These are phyloP conservation scores for Blastocystis hominis DNA, from an alignment of 352 stramenopile genomes.

Conservation along the genomic window DNA sequence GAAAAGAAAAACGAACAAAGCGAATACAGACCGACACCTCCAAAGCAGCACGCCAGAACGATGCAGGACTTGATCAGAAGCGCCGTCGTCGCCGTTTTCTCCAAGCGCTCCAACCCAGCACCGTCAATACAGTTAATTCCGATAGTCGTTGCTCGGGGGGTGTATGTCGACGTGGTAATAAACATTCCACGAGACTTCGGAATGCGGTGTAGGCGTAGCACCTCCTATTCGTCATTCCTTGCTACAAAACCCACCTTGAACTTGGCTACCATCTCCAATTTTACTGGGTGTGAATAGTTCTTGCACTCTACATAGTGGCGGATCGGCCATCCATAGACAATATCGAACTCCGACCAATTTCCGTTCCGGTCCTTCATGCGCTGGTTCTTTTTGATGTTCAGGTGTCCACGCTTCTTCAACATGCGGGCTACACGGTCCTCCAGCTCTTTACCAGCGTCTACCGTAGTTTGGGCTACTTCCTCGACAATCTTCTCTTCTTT, in stretches of 20 bases:
- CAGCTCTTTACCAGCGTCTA: constrained; percentile 44
- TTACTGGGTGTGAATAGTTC: constrained; percentile 52
- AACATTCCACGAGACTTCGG: constrained; percentile 40
- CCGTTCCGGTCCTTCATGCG: constrained; percentile 45
- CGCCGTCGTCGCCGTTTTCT: constrained; percentile 22
- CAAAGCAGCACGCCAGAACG: not conserved
- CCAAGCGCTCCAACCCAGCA: not conserved
- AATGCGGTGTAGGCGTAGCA: constrained; percentile 44
- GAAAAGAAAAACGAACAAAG: not conserved
- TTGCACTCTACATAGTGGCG: constrained; percentile 57
- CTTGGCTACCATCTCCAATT: constrained; percentile 55
- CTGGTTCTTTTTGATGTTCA: constrained; percentile 49
- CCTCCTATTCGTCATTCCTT: not conserved
- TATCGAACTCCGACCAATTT: constrained; percentile 56
- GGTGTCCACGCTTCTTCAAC: constrained; percentile 45
- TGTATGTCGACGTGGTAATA: constrained; percentile 55
- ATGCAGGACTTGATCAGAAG: constrained; percentile 35
- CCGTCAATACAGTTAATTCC: constrained; percentile 54
- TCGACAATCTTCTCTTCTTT: not conserved
- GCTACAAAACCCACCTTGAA: constrained; percentile 2
- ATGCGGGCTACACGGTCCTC: constrained; percentile 41
- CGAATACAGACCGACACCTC: constrained; percentile 21
- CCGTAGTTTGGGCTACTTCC: constrained; percentile 26
- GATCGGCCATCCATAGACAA: constrained; percentile 54
- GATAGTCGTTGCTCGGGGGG: constrained; percentile 47